These are phyloP conservation scores for Cyclotella atomus DNA, from an alignment of 108 stramenopile species.

Conservation along the genomic window DNA sequence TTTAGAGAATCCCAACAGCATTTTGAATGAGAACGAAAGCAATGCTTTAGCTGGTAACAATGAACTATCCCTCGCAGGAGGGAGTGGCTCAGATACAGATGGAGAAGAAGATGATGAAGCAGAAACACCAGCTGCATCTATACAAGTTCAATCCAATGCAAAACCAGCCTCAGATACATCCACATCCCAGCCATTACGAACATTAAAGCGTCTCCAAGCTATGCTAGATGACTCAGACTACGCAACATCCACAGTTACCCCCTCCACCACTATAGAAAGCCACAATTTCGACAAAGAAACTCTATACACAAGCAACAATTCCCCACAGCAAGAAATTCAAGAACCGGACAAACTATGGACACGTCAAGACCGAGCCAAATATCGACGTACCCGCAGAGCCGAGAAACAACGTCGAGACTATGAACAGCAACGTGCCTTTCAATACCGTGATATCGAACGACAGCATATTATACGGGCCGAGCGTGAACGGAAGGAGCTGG, in stretches of 20 bases:
- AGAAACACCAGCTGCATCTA: not conserved
- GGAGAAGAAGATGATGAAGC: conserved; percentile 32
- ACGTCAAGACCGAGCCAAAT: conserved; percentile 83
- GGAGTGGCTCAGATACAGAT: conserved; percentile 33
- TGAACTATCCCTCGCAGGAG: not conserved
- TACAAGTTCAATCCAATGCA: not conserved
- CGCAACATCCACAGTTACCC: conserved; percentile 51
- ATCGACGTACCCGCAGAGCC: conserved; percentile 51
- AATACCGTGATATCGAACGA: conserved; percentile 44
- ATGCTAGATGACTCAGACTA: conserved; percentile 90
- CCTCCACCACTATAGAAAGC: conserved; percentile 9
- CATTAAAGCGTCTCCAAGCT: conserved; percentile 78
- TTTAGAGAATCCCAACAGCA: not conserved
- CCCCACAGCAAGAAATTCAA: not conserved
- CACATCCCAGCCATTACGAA: conserved; percentile 69
- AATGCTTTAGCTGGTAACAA: not conserved
- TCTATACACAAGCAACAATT: not conserved
- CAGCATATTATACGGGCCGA: conserved; percentile 44
- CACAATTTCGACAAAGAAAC: conserved; percentile 9
- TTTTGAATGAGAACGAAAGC: not conserved
- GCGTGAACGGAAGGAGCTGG: conserved; percentile 43
- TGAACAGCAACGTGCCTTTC: conserved; percentile 32
- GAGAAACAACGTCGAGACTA: conserved; percentile 39
- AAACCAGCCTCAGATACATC: not conserved
- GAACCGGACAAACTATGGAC: conserved; percentile 70